Evolutionary conservation across 1,284 basidiomycete species (phyloP).

Genomic region (Cryptococcus deneoformans): DNA sequence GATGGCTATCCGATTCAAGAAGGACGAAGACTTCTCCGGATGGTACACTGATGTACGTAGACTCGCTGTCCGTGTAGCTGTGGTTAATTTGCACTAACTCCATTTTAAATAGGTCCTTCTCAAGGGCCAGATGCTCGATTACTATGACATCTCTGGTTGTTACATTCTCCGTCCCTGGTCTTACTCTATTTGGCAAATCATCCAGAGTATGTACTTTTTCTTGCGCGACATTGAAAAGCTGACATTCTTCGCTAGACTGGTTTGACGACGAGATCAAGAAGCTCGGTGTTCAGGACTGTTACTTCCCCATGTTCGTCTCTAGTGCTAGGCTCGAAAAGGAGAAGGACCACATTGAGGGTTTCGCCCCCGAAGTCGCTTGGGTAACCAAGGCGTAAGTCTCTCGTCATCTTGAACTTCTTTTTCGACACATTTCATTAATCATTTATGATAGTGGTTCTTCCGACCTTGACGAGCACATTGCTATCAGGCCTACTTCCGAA

Average conservation of each 20-base stretch:
- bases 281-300: constrained; percentile 93
- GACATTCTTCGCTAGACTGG: constrained; percentile 60
- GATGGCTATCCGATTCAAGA: constrained; percentile 90
- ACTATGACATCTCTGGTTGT: constrained; percentile 98
- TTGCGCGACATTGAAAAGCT: neutral
- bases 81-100: neutral
- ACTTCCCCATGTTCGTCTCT: constrained; percentile 99
- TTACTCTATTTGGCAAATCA: constrained; percentile 94
- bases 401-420: neutral
- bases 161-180: constrained; percentile 99
- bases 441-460: constrained; percentile 67
- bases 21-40: constrained; percentile 86
- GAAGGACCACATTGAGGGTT: constrained; percentile 99
- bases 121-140: constrained; percentile 99
- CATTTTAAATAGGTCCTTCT: constrained; percentile 68
- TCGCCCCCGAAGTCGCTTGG: constrained; percentile 99
- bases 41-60: constrained; percentile 86
- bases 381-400: constrained; percentile 85
- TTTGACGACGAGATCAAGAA: constrained; percentile 91
- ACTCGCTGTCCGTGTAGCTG: neutral
- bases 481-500: constrained; percentile 97
- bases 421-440: neutral
- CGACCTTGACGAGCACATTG: constrained; percentile 95
- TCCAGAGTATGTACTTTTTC: constrained; percentile 62
- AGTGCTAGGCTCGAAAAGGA: constrained; percentile 89